Conservation (phyloP, 2,329 filamentous ascomycete genomes). For the Chlorencoelia australis region DNA sequence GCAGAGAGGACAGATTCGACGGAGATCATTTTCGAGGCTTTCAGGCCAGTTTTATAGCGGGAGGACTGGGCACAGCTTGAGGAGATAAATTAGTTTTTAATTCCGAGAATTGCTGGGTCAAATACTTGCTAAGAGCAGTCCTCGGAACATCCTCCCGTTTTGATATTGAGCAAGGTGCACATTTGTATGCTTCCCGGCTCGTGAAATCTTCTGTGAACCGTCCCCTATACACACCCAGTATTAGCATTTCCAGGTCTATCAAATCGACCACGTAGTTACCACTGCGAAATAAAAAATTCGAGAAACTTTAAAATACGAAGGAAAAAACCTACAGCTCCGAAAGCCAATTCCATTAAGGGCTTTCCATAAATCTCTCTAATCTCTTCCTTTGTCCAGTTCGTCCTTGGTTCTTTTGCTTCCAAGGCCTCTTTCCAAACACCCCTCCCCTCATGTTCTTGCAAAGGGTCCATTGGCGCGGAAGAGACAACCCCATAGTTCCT, state of each 20-base stretch:
- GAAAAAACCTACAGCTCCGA: slow-evolving; percentile 51
- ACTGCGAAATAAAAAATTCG: slow-evolving; percentile 6
- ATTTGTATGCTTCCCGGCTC: slow-evolving; percentile 76
- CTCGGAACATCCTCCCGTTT: slow-evolving; percentile 84
- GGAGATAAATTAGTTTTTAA: background rate
- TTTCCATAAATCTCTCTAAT: slow-evolving; percentile 74
- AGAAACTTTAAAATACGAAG: slow-evolving; percentile 11
- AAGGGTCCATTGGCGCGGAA: no score
- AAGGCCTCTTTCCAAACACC: slow-evolving; percentile 48
- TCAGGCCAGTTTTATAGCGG: slow-evolving; percentile 65
- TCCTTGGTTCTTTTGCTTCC: slow-evolving; percentile 49
- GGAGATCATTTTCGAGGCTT: slow-evolving; percentile 67
- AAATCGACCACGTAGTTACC: no score
- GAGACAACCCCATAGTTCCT: no score
- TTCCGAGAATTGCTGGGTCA: no score
- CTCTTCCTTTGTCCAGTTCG: slow-evolving; percentile 73
- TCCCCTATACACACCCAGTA: no score
- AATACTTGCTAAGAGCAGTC: slow-evolving; percentile 64
- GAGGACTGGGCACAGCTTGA: slow-evolving; percentile 67
- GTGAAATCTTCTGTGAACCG: slow-evolving; percentile 77
- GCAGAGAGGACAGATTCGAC: slow-evolving; percentile 75
- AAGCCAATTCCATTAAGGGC: slow-evolving; percentile 68
- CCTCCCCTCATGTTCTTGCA: no score
- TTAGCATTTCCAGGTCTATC: no score
- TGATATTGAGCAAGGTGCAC: slow-evolving; percentile 95